Base-by-base conservation (phyloP, 352 stramenopile species). In the Phytophthora megakarya region DNA sequence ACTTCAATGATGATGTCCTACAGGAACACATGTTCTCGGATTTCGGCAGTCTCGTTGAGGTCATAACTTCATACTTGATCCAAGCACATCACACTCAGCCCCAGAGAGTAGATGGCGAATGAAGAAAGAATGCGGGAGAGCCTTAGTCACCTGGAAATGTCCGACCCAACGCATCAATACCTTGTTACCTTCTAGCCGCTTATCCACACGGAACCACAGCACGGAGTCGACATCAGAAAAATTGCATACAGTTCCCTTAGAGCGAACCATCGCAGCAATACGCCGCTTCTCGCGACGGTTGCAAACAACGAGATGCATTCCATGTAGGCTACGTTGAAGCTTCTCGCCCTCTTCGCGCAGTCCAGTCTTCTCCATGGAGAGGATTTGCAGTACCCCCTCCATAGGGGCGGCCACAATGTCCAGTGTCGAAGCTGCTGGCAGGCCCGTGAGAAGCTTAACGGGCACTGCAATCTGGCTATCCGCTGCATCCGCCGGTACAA, bases 221-320 rank as follows among this genome's bases (percentile, higher is more conserved):
- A 63, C 37, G 23, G 32, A 68, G 22, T 63, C 50, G 1, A 43
- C 52, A 19, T 54, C 45, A n/a, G 16, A 57, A 47, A 68, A 63
- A 22, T 61, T 59, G 37, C 61, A 57, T 1, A 54, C 44, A 3
- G 30, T 58, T 6, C 51, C 51, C 6, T 62, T 57, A 1, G 60
- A 56, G 0, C 60, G 60, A 2, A 23, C 43, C 60, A 62, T 67
- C 1, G 33, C 59, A 3, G 43, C 50, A 0, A 13, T 19, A 3
- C 37, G 56, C 2, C 13, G 46, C 8, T 32, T 37, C 38, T 58
- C 45, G 4, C 38, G 46, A 0, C 10, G 30, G 15, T 57, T 33
- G 1, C 43, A 8, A 6, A 61, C 60, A 1, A 18, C n/a, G 10
- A 35, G 60, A 3, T 62, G 44, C 10, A 61, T 3, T 0, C 23